Evolutionary conservation across 129 eudicot species (phyloP).

Genomic region (Tanacetum coccineum): DNA sequence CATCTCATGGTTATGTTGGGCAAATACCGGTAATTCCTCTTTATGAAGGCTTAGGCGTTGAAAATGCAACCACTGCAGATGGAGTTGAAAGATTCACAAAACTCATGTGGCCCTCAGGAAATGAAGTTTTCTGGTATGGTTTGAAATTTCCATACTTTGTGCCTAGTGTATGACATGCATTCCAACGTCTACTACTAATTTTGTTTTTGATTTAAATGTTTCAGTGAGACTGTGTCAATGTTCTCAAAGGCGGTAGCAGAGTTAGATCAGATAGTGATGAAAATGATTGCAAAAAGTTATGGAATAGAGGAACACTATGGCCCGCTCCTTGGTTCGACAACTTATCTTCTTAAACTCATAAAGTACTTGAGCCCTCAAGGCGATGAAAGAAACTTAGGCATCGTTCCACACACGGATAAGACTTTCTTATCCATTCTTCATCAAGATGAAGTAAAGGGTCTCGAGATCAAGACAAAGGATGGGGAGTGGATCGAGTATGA

Average conservation of each 20-base stretch:
- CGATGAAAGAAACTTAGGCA: slow-evolving; percentile 36
- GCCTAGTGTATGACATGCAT: not conserved
- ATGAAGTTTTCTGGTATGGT: slow-evolving; percentile 20
- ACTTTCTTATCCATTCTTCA: slow-evolving; percentile 55
- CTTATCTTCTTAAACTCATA: slow-evolving; percentile 49
- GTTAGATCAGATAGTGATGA: slow-evolving; percentile 49
- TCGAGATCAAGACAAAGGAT: slow-evolving; percentile 45
- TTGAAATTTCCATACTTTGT: not conserved
- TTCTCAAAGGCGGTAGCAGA: slow-evolving; percentile 45
- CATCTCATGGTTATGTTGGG: slow-evolving; percentile 45
- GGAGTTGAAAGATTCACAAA: slow-evolving; percentile 38
- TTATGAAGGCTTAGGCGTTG: slow-evolving; percentile 45
- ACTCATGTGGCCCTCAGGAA: slow-evolving; percentile 55
- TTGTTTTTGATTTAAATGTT: slow-evolving; percentile 11
- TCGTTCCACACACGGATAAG: slow-evolving; percentile 61
- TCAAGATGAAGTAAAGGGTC: slow-evolving; percentile 46
- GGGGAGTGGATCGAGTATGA: slow-evolving; percentile 51
- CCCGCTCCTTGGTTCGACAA: slow-evolving; percentile 25
- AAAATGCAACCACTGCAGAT: slow-evolving; percentile 33
- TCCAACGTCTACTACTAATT: not conserved
- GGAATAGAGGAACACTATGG: slow-evolving; percentile 43
- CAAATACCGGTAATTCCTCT: slow-evolving; percentile 36
- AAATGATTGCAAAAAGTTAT: slow-evolving; percentile 51
- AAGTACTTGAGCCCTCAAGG: slow-evolving; percentile 37
- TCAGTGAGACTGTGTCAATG: slow-evolving; percentile 27